phyloP scores from a whole-genome alignment of 495 filamentous ascomycete genomes.

The Xylaria grammica region DNA sequence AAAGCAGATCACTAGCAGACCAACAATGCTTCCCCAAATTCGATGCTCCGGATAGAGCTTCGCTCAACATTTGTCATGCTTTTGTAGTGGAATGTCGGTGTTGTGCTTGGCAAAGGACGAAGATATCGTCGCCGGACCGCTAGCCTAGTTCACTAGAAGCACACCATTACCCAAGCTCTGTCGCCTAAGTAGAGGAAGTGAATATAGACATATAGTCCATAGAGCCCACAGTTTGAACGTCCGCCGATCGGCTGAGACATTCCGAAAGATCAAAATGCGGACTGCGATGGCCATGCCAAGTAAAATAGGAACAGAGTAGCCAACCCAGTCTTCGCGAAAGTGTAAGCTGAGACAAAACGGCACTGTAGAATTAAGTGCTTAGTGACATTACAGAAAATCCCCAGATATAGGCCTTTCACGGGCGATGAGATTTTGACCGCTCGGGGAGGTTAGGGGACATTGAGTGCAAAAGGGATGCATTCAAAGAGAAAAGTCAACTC shows the following conservation, averaged over 20 bases:
- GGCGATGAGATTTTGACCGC: background rate
- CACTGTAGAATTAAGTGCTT: background rate
- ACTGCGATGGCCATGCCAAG: conserved; percentile 1
- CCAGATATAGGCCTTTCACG: background rate
- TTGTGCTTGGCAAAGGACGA: background rate
- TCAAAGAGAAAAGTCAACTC: background rate
- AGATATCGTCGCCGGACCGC: background rate
- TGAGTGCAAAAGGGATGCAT: background rate
- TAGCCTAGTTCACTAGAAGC: background rate
- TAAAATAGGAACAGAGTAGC: background rate
- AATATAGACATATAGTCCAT: conserved; percentile 16
- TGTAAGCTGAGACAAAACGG: conserved; percentile 1
- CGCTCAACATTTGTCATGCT: background rate
- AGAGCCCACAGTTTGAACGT: conserved; percentile 13
- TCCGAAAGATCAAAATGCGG: conserved; percentile 3
- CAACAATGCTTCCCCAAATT: background rate
- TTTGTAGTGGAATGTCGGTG: background rate
- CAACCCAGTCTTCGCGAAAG: conserved; percentile 1
- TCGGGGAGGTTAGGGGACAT: too few species aligned
- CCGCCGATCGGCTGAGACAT: background rate
- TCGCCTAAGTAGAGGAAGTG: conserved; percentile 2
- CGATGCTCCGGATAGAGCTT: background rate
- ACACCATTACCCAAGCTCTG: background rate
- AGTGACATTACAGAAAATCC: background rate
- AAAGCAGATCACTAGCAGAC: background rate